A percentile compares a stretch with the other conserved stretches of the same genome.
These are phyloP conservation scores for Aspergillus affinis DNA, from an alignment of 495 filamentous ascomycete species.

Conservation along the genomic window DNA sequence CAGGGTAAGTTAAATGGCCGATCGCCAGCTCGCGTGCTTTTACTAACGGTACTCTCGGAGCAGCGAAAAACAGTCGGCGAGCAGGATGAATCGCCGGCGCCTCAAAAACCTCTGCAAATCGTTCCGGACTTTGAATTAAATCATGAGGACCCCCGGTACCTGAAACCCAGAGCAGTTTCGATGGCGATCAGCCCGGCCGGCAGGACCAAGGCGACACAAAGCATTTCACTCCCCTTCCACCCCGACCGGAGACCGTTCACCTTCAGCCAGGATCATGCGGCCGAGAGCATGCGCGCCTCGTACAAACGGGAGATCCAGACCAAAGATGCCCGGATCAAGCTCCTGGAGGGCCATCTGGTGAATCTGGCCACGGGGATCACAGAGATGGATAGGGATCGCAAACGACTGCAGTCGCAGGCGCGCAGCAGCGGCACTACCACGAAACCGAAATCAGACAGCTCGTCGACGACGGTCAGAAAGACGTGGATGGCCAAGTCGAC, in stretches of 20 bases:
- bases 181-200: neutral
- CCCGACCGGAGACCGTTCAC: neutral
- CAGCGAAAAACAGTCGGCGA: neutral
- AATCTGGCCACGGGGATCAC: constrained; percentile 1
- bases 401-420: constrained; percentile 3
- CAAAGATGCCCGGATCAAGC: neutral
- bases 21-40: neutral
- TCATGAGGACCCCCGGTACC: neutral
- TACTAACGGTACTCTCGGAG: neutral
- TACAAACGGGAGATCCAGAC: neutral
- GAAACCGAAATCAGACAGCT: neutral
- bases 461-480: neutral
- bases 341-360: constrained; percentile 6
- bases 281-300: neutral
- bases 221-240: neutral
- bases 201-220: neutral
- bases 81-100: too few species aligned
- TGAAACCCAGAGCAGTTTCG: neutral
- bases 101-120: neutral
- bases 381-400: constrained; percentile 8
- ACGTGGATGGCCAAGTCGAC: constrained; percentile 9
- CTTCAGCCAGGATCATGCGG: neutral
- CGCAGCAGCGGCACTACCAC: neutral
- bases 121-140: neutral
- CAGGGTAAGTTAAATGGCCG: neutral